Evolutionary conservation across 192 early-diverging fungal species (phyloP).

Genomic region (Oehlia diaphana): DNA sequence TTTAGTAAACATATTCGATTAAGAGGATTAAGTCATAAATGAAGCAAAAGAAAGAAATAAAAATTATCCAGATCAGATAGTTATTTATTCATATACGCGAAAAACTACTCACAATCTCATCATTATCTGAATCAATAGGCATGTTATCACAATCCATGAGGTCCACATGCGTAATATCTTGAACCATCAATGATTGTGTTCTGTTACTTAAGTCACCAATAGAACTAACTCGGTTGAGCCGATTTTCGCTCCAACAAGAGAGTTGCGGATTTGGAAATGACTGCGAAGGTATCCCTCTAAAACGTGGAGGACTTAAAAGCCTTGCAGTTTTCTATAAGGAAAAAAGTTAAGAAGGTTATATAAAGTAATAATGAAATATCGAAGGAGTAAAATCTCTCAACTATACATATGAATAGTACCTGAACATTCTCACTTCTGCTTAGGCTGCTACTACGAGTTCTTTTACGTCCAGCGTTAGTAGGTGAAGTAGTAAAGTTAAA

Average conservation of each 20-base stretch:
- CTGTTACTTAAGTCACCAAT: not conserved
- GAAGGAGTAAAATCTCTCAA: not conserved
- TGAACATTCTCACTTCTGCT: constrained; percentile 3
- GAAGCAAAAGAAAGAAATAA: not conserved
- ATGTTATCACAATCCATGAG: constrained; percentile 20
- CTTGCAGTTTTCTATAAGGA: constrained; percentile 14
- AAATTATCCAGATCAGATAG: not conserved
- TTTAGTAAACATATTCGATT: not conserved
- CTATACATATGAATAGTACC: not conserved
- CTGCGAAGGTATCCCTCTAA: too few relatives aligned
- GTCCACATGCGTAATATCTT: not conserved
- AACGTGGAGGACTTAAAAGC: constrained; percentile 15
- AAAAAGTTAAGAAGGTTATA: not conserved
- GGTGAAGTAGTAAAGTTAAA: not conserved
- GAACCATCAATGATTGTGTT: not conserved
- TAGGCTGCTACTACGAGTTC: constrained; percentile 10
- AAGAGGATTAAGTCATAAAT: not conserved
- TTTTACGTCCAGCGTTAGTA: constrained; percentile 12
- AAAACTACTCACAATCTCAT: not conserved
- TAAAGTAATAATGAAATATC: not conserved
- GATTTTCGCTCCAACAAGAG: not conserved
- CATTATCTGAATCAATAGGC: not conserved
- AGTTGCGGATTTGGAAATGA: not conserved
- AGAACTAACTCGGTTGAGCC: not conserved
- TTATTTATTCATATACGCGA: not conserved